These are phyloP conservation scores for Oldenlandia corymbosa DNA, from an alignment of 257 asterid species.

Conservation along the genomic window DNA sequence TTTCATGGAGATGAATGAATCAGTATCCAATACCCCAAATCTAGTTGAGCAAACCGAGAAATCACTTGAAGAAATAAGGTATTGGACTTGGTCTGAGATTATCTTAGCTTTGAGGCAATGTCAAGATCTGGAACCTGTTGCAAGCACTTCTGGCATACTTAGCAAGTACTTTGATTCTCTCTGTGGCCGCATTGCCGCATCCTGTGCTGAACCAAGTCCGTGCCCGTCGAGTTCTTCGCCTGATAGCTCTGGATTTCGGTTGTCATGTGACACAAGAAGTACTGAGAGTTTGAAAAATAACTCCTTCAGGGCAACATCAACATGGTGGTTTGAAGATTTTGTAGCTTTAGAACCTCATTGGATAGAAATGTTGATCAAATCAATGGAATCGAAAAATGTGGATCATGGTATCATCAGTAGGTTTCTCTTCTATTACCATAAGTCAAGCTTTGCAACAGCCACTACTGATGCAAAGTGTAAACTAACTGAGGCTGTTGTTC, in stretches of 20 bases:
- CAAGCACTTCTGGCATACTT: slow-evolving; percentile 33
- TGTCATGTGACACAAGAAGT: slow-evolving; percentile 69
- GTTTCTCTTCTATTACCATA: slow-evolving; percentile 70
- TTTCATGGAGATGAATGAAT: slow-evolving; percentile 66
- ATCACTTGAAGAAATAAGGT: slow-evolving; percentile 41
- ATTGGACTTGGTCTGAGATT: slow-evolving; percentile 82
- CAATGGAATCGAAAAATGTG: slow-evolving; percentile 41
- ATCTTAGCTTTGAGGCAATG: slow-evolving; percentile 49
- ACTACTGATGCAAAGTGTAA: slow-evolving; percentile 33
- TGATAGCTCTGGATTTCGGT: slow-evolving; percentile 54
- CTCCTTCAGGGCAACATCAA: slow-evolving; percentile 34
- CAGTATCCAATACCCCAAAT: slow-evolving; percentile 27
- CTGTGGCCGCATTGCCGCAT: slow-evolving; percentile 34
- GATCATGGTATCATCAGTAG: slow-evolving; percentile 50
- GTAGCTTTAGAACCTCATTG: slow-evolving; percentile 24
- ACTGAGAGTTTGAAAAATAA: slow-evolving; percentile 63
- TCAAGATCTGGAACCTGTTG: slow-evolving; percentile 38
- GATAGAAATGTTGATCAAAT: slow-evolving; percentile 34
- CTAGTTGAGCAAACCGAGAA: slow-evolving; percentile 49
- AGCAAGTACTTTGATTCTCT: slow-evolving; percentile 50
- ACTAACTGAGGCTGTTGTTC: slow-evolving; percentile 44
- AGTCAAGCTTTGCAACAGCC: slow-evolving; percentile 40
- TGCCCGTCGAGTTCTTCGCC: slow-evolving; percentile 71
- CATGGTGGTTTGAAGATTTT: slow-evolving; percentile 94
- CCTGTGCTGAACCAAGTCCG: slow-evolving; percentile 59